Conservation (phyloP, 2,329 filamentous ascomycete species). For the Magnaporthiopsis incrustans region DNA sequence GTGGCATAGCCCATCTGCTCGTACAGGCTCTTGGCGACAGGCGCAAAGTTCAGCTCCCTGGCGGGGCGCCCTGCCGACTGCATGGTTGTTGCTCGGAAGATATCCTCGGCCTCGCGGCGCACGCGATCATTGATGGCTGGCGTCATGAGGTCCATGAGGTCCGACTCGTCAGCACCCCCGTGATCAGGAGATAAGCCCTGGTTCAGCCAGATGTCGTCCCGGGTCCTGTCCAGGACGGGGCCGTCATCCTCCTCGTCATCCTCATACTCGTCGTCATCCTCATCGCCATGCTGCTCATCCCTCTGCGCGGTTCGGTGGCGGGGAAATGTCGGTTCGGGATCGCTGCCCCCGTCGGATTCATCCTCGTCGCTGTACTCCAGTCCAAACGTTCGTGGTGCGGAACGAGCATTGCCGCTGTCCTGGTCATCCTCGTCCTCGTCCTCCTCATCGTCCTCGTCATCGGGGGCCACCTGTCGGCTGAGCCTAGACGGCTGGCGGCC, state of each 20-base stretch:
- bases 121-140: slow-evolving; percentile 46
- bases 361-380: slow-evolving; percentile 29
- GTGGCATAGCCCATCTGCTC: slow-evolving; percentile 46
- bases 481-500: slow-evolving; percentile 39
- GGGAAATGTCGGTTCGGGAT: background rate
- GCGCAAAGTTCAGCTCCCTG: slow-evolving; percentile 56
- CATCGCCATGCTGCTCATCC: slow-evolving; percentile 28
- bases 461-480: slow-evolving; percentile 33
- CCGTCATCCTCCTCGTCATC: slow-evolving; percentile 27
- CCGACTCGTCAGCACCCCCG: slow-evolving; percentile 35
- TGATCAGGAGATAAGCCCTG: slow-evolving; percentile 34
- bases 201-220: slow-evolving; percentile 42
- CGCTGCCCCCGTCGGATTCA: slow-evolving; percentile 16
- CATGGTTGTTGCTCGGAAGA: slow-evolving; percentile 44
- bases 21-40: slow-evolving; percentile 66
- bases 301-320: slow-evolving; percentile 19
- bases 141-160: slow-evolving; percentile 47
- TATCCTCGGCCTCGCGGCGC: slow-evolving; percentile 45
- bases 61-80: slow-evolving; percentile 29
- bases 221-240: slow-evolving; percentile 23
- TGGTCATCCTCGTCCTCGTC: slow-evolving; percentile 29
- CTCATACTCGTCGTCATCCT: slow-evolving; percentile 30
- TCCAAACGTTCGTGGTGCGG: slow-evolving; percentile 22
- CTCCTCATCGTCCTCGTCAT: slow-evolving; percentile 28
- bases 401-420: slow-evolving; percentile 20